A percentile compares a stretch with the other conserved stretches of the same genome.
phyloP scores from a whole-genome alignment of 108 stramenopile species.

The Cyclotella cryptica region DNA sequence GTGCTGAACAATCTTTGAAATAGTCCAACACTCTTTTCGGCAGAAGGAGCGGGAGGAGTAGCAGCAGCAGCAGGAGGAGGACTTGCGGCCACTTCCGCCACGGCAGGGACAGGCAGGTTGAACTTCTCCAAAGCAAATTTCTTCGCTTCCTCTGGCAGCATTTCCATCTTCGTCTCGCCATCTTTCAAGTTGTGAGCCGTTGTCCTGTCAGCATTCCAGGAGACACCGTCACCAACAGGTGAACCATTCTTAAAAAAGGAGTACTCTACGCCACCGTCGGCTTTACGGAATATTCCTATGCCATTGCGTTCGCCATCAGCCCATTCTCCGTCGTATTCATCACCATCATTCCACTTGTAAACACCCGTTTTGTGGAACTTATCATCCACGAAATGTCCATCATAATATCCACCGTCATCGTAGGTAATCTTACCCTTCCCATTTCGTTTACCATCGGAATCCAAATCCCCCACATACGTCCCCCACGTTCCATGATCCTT shows the following conservation, averaged over 20 bases:
- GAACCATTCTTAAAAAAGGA: slow-evolving; percentile 6
- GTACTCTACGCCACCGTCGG: slow-evolving; percentile 26
- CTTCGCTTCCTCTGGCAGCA: slow-evolving; percentile 35
- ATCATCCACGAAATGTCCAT: slow-evolving; percentile 36
- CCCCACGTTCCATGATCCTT: slow-evolving; percentile 49
- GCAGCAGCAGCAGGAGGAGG: background rate
- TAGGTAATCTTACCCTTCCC: slow-evolving; percentile 45
- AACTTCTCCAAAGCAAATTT: slow-evolving; percentile 25
- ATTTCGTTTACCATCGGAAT: slow-evolving; percentile 21
- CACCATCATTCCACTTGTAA: slow-evolving; percentile 32
- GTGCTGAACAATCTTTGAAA: slow-evolving; percentile 23
- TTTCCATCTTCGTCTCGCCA: slow-evolving; percentile 9
- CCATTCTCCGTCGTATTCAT: slow-evolving; percentile 31
- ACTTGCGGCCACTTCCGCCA: background rate
- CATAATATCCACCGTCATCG: slow-evolving; percentile 23
- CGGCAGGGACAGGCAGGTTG: slow-evolving; percentile 20
- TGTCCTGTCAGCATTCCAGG: slow-evolving; percentile 26
- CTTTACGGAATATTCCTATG: background rate
- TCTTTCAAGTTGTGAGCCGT: background rate
- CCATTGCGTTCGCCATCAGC: slow-evolving; percentile 27
- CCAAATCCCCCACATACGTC: slow-evolving; percentile 25
- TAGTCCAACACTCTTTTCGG: slow-evolving; percentile 17
- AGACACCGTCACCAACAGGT: slow-evolving; percentile 10
- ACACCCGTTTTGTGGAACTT: slow-evolving; percentile 35
- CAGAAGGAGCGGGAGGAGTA: too few species aligned